Conservation (phyloP, 1,284 basidiomycete species). For the Pseudozyma sp. region DNA sequence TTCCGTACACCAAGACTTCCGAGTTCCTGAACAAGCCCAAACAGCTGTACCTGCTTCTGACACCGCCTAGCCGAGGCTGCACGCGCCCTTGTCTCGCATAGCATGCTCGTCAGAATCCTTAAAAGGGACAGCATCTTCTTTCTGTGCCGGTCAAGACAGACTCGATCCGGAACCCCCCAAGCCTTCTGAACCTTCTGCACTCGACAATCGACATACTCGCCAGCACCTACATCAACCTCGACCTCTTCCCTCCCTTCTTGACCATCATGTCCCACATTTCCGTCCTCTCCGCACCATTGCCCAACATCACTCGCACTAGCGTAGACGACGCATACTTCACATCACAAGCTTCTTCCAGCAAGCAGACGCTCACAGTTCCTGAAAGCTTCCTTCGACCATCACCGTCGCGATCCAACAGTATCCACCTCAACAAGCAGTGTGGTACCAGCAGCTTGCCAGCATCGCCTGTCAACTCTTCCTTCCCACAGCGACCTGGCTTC, state of each 20-base stretch:
- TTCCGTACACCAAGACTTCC: not conserved
- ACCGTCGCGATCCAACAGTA: conserved; percentile 19
- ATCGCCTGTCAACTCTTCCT: conserved; percentile 18
- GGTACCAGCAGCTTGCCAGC: conserved; percentile 17
- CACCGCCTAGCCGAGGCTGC: conserved; percentile 21
- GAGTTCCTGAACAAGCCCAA: conserved; percentile 7
- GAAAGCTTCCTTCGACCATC: conserved; percentile 12
- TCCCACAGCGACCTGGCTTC: conserved; percentile 29
- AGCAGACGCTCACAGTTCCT: conserved; percentile 20
- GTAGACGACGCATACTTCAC: conserved; percentile 20
- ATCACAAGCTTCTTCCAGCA: conserved; percentile 21
- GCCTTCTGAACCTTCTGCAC: not conserved
- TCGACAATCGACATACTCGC: not conserved
- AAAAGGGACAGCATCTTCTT: conserved; percentile 19
- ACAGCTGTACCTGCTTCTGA: conserved; percentile 23
- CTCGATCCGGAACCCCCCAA: conserved; percentile 25
- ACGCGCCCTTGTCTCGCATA: conserved; percentile 16
- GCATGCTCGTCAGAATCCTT: conserved; percentile 5
- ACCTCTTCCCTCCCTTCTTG: conserved; percentile 3
- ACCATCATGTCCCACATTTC: conserved; percentile 42
- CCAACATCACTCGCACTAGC: conserved; percentile 15
- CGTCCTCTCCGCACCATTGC: conserved; percentile 19
- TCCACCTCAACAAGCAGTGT: conserved; percentile 1
- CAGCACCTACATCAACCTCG: not conserved
- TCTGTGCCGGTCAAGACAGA: not conserved